Conservation (phyloP, 345 rosid genomes). For the Salix brachista region DNA sequence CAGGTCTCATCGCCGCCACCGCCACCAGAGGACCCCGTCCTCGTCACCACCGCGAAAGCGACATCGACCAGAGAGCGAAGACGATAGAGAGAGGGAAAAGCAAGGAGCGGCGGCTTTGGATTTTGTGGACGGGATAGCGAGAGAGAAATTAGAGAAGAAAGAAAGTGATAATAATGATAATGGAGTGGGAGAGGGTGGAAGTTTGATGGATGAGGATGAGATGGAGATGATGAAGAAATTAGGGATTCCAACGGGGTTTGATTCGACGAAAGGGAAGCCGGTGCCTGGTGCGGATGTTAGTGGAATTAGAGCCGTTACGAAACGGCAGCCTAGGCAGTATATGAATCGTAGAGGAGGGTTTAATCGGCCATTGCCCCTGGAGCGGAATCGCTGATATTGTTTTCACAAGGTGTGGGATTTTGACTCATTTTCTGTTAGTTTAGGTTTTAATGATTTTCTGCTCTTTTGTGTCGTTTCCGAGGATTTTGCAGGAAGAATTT, state of each 20-base stretch:
- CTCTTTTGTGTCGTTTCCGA: not conserved
- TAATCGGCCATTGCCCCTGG: conserved; percentile 80
- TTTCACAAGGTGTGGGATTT: conserved; percentile 36
- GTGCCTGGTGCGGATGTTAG: conserved; percentile 78
- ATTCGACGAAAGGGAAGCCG: conserved; percentile 90
- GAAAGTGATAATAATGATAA: conserved; percentile 18
- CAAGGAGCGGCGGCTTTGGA: conserved; percentile 46
- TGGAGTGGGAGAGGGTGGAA: conserved; percentile 6
- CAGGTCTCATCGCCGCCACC: conserved; percentile 43
- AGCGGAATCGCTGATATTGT: conserved; percentile 56
- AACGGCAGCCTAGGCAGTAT: conserved; percentile 89
- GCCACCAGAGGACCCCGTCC: conserved; percentile 57
- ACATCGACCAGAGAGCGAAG: conserved; percentile 44
- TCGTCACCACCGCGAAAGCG: conserved; percentile 55
- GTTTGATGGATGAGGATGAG: conserved; percentile 45
- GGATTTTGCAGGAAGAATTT: not conserved
- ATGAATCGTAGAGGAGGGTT: conserved; percentile 96
- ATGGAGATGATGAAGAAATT: conserved; percentile 88
- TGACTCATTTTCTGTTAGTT: not conserved
- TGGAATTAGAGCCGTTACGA: conserved; percentile 71
- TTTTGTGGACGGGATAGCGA: conserved; percentile 55
- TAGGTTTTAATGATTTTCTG: not conserved
- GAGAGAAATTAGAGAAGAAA: conserved; percentile 47
- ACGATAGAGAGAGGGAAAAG: conserved; percentile 32
- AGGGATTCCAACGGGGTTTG: conserved; percentile 87